Conservation (phyloP, 2,329 filamentous ascomycete species). For the Penicillium nordicum region DNA sequence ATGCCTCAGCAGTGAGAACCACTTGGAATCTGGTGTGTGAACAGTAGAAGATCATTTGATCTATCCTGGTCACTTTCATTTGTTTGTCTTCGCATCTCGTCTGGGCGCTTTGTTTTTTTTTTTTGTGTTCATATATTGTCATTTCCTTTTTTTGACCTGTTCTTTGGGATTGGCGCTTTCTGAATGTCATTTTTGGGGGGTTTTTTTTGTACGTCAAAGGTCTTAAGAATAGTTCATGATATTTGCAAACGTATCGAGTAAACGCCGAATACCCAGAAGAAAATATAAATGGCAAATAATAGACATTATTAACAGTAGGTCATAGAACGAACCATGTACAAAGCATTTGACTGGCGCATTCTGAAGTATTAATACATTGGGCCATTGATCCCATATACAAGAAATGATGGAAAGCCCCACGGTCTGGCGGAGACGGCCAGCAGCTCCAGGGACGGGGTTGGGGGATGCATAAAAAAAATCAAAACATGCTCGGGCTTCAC, state of each 20-base stretch:
- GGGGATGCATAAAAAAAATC: slow-evolving; percentile 17
- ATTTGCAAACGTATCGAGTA: not conserved
- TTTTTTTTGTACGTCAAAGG: not conserved
- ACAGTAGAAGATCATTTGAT: slow-evolving; percentile 8
- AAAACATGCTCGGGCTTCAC: slow-evolving; percentile 8
- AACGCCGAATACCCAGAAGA: not conserved
- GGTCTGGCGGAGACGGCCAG: slow-evolving; percentile 30
- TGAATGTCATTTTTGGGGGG: not conserved
- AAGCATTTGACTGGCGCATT: slow-evolving; percentile 25
- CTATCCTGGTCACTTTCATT: not conserved
- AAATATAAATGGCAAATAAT: slow-evolving; percentile 9
- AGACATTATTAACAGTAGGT: slow-evolving; percentile 26
- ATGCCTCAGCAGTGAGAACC: slow-evolving; percentile 2
- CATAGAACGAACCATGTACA: slow-evolving; percentile 24
- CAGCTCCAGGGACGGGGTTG: slow-evolving; percentile 25
- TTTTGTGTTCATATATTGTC: not conserved
- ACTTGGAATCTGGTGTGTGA: slow-evolving; percentile 19
- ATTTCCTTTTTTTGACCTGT: not conserved
- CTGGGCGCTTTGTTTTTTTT: not conserved
- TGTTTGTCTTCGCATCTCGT: not conserved
- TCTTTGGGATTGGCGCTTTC: not conserved
- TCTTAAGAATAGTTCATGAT: not conserved
- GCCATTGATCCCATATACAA: slow-evolving; percentile 21
- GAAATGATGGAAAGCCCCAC: slow-evolving; percentile 13
- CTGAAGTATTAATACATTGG: slow-evolving; percentile 35